Conservation (phyloP, 2,329 filamentous ascomycete species). For the Celoporthe dispersa region DNA sequence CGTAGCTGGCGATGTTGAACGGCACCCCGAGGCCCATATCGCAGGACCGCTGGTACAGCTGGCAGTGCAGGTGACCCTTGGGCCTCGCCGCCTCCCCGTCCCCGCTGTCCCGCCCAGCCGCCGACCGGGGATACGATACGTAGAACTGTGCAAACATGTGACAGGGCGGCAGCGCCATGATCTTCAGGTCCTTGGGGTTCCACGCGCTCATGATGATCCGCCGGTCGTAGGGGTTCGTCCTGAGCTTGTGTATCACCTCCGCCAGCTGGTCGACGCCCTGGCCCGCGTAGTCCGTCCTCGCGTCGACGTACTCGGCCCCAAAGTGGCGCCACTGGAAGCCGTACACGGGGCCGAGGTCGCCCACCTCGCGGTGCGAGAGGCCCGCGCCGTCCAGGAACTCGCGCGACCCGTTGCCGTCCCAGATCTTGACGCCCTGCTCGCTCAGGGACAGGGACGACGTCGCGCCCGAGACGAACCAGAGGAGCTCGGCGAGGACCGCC, state of each 20-base stretch:
- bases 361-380: conserved; percentile 77
- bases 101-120: conserved; percentile 30
- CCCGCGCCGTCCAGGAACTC: conserved; percentile 87
- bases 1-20: conserved; percentile 97
- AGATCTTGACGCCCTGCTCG: conserved; percentile 88
- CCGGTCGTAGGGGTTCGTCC: conserved; percentile 82
- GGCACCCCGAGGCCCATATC: conserved; percentile 98
- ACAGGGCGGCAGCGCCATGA: conserved; percentile 92
- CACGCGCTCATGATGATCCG: conserved; percentile 90
- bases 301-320: conserved; percentile 84
- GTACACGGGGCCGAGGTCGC: conserved; percentile 94
- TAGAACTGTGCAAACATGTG: conserved; percentile 99
- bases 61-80: conserved; percentile 78
- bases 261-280: conserved; percentile 93
- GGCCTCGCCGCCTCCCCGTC: conserved; percentile 38
- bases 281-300: conserved; percentile 79
- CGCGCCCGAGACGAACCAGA: conserved; percentile 90
- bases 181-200: conserved; percentile 84
- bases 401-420: conserved; percentile 95
- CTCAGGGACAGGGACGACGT: conserved; percentile 81
- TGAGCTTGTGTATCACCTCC: conserved; percentile 86
- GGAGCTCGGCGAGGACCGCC: conserved; percentile 87
- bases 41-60: conserved; percentile 91
- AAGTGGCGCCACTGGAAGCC: conserved; percentile 99
- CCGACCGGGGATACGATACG: conserved; percentile 70